Percentiles rank a stretch among this genome's conserved stretches.
Conservation (phyloP, 176 grass and related monocot species). For the Juncus inflexus region DNA sequence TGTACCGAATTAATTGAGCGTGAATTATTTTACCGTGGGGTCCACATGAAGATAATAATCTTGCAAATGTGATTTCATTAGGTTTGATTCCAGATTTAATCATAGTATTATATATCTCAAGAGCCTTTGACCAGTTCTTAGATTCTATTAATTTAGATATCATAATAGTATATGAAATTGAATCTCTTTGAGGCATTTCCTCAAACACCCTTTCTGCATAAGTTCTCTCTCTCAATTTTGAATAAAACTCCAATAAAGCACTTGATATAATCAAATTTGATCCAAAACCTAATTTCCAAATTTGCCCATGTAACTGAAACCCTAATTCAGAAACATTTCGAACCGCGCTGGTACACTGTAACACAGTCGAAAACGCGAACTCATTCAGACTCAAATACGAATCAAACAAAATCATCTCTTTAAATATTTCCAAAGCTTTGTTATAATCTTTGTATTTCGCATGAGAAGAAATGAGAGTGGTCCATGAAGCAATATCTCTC, state of each 20-base stretch:
- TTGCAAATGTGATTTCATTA: constrained; percentile 52
- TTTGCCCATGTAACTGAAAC: constrained; percentile 53
- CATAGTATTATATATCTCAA: constrained; percentile 56
- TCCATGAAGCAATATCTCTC: constrained; percentile 35
- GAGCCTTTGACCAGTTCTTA: constrained; percentile 30
- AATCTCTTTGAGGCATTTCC: constrained; percentile 43
- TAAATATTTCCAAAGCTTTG: constrained; percentile 19
- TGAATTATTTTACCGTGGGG: constrained; percentile 45
- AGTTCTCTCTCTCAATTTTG: neutral
- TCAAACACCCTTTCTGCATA: constrained; percentile 46
- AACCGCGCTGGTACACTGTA: constrained; percentile 28
- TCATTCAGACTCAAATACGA: constrained; percentile 29
- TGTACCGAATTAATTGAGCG: constrained; percentile 58
- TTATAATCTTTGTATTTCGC: constrained; percentile 3
- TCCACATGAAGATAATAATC: constrained; percentile 43
- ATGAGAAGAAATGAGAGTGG: constrained; percentile 24
- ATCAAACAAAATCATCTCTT: constrained; percentile 17
- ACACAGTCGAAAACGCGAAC: constrained; percentile 54
- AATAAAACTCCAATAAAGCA: constrained; percentile 54
- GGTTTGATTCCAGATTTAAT: constrained; percentile 34
- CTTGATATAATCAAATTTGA: constrained; percentile 50
- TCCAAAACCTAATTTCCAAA: constrained; percentile 40
- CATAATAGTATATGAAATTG: constrained; percentile 63
- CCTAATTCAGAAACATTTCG: constrained; percentile 24
- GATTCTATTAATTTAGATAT: constrained; percentile 45